Base-by-base conservation (phyloP, 2,329 filamentous ascomycete genomes). In the Oidium heveae region DNA sequence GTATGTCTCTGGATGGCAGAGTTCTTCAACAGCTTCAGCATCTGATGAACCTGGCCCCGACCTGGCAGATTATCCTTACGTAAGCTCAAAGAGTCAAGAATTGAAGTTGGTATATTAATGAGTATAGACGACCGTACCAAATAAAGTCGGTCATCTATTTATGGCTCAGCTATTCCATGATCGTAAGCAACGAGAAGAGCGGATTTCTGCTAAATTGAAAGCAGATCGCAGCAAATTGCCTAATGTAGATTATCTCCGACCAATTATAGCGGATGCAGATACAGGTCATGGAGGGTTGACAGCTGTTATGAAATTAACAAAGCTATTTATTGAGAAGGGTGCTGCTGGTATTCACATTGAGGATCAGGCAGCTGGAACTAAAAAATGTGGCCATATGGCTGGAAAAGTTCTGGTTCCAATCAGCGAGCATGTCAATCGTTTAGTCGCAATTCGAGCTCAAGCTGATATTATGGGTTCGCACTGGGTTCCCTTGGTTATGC, bases 311-410 rank as follows among this genome's bases (percentile, higher is more conserved):
- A 98, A 96, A 76, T 79, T 98, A 62, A 96, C 91, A 59, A 95
- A 95, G 75, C 78, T 96, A 56, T 96, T 98, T 68, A 72, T 96
- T 60, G 91, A 98, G 73, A 87, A 88, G 69, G 91, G 91, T 62
- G 91, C 91, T 49, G 91, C 91, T 44, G 91, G 91, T 61, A 95
- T 98, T 64, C 91, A 98, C 71, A 95, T 98, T 62, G 91, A 98
- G 71, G 91, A 98, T 68, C 91, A 96, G 70, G 89, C 91, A 4
- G 89, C 91, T 2, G 91, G 91, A 55, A 96, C 91, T 52, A 98
- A 98, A 79, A 98, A 98, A 77, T 98, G 91, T 68, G 91, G 91
- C 59, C 91, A 96, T 72, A 96, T 96, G 91, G 91, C 91, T 60
- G 91, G 91, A 65, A 96, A 96, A 72, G 91, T 96, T 46, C 74